Base-by-base conservation (phyloP, 441 rosid genomes). In the Euphorbia celastroides region DNA sequence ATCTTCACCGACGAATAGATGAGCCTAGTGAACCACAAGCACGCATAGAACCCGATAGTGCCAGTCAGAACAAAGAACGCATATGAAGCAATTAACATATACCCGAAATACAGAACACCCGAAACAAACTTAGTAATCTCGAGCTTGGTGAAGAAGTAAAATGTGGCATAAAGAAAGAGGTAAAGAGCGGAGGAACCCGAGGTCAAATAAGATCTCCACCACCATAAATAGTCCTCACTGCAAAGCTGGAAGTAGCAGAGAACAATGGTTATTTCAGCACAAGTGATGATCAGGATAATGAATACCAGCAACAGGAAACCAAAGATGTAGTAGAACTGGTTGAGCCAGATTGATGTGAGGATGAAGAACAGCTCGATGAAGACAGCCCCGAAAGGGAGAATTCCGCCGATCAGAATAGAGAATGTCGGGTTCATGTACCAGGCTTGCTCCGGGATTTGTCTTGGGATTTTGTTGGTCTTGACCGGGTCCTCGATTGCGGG, bases 171-270 rank as follows among this genome's bases (percentile, higher is more conserved):
- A 55, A 91, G 89, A 83, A 91, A 93, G 65, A 91, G 89, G 73
- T 90, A 90, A 1, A 93, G 68, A 0, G 95, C 97, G 0, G 98
- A 91, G 48, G 99, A 89, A 57, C 99, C 98, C 0, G 98, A 91
- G 20, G 95, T 93, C 48, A 93, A 75, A 79, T 91, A 93, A 16
- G 98, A 86, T 55, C 96, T 84, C 99, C 99, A 91, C 99, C 99
- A 93, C 99, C 99, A 93, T 11, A 73, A 79, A 69, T 93, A 91
- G 80, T 93, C 99, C 79, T 93, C 99, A 30, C 97, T 89, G 77
- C 99, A 93, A 1, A 93, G 78, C 74, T 93, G 98, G 78, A 93
- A 93, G 81, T 93, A 93, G 83, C 97, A 93, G 61, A 89, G 96
- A 48, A 93, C 97, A 0, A 93, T 57, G 0, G 93, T 85, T 81